Base-by-base conservation (phyloP, 2,329 filamentous ascomycete genomes). In the Phialophora verrucosa region DNA sequence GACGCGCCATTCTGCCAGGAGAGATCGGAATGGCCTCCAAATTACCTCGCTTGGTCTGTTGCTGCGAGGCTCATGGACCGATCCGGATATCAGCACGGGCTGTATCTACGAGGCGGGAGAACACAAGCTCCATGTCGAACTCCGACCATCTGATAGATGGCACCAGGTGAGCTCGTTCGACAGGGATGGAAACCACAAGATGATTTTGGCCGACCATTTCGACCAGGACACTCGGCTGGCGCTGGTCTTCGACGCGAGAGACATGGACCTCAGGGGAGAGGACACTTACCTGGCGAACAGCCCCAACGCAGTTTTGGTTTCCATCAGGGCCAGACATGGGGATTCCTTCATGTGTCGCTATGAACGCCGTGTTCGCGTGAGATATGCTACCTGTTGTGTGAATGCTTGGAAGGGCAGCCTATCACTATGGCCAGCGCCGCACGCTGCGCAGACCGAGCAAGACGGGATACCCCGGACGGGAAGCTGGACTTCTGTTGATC, bases 301-400 rank as follows among this genome's bases (percentile, higher is more conserved):
- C 7, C 44, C 44, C 44, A 20, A 3, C n/a, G 44, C 44, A n/a
- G 44, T 12, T 20, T 23, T 49, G 44, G 44, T 49, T n/a, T 49
- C 44, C 6, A 4, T 49, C 23, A 49, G n/a, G 7, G 10, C 10
- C 11, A 8, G 44, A 20, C n/a, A 49, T n/a, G 44, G 44, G 10
- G 10, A 8, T 5, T 1, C 23, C 10, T 5, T 49, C 44, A 20
- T n/a, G 44, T 49, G 44, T 49, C 44, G 44, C 2, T 49, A 49
- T 20, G 44, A 49, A 23, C 44, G 44, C 23, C 44, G 17, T 49
- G 44, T 49, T 20, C 44, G 44, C 3, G 44, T 49, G n/a, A 49
- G 44, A 49, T 49, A 49, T 49, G 44, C 44, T 11, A 23, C n/a
- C 23, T 49, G 44, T 12, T 49, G 44, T 49, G 44, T 35, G 32